Evolutionary conservation across 345 rosid genomes (phyloP).

Genomic region (Isatis tinctoria): DNA sequence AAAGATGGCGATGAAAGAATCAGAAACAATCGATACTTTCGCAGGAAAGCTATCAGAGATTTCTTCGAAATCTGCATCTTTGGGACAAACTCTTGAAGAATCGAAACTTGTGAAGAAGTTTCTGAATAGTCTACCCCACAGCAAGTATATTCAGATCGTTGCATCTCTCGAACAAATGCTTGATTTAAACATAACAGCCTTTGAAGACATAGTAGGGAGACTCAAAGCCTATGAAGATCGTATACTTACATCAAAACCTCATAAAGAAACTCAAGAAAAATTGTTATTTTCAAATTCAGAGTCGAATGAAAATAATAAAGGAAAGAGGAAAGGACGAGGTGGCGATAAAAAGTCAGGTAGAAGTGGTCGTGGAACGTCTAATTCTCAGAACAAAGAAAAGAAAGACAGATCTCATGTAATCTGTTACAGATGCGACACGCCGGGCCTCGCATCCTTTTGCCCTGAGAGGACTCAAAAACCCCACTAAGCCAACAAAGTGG

Average conservation of each 20-base stretch:
- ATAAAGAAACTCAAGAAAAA: not conserved
- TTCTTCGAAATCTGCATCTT: not conserved
- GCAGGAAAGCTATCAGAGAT: not conserved
- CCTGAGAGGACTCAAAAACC: not conserved
- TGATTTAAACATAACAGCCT: not conserved
- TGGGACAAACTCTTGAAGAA: not conserved
- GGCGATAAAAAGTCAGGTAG: no score
- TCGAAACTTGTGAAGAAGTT: not conserved
- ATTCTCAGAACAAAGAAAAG: no score
- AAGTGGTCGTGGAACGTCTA: no score
- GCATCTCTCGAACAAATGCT: not conserved
- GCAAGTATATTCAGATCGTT: not conserved
- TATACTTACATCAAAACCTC: not conserved
- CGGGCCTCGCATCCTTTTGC: not conserved
- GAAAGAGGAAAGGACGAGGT: not conserved
- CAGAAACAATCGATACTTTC: not conserved
- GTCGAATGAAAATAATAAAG: not conserved
- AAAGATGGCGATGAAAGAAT: not conserved
- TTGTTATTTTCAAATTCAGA: not conserved
- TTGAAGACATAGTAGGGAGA: not conserved
- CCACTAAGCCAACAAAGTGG: not conserved
- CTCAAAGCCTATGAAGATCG: not conserved
- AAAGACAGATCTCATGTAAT: not conserved
- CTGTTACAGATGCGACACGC: not conserved
- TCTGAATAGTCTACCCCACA: not conserved